Base-by-base conservation (phyloP, 805 yeast species). In the Spathaspora hagerdaliae region DNA sequence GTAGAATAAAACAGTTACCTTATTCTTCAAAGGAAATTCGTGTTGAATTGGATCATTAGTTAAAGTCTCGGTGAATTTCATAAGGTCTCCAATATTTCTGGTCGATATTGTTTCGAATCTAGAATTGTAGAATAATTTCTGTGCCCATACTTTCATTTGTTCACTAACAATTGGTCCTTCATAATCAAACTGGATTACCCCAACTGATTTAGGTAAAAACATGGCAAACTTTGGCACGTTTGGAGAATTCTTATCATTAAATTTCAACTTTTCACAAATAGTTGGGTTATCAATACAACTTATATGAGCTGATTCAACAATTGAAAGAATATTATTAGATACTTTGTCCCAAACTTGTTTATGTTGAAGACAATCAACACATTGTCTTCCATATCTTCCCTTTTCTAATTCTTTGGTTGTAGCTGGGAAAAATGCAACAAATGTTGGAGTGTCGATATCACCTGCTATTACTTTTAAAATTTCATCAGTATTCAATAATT, bases 401-500 rank as follows among this genome's bases (percentile, higher is more conserved):
- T 69, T 69, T 15, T 61, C 57, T 54, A 71, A 62, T 45, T 76
- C 66, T 27, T 74, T 60, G 39, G 73, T 69, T 5, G 73, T 61
- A 2, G 81, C 63, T 2, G 91, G 90, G 79, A 85, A 85, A 48
- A 86, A 81, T 12, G 86, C 75, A 3, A 86, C 71, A 50, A 86
- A 64, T 44, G 69, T 62, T 2, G 92, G 87, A 27, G 65, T 63
- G 1, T 63, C 58, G 6, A 57, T 57, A 13, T 74, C 69, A 1
- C 88, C 87, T 0, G 77, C 76, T 8, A 84, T 64, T 5, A 82
- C 53, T 11, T 70, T 61, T 38, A 81, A 46, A 53, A 84, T 56
- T 11, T 72, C 67, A 42, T 68, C 71, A 1, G 74, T 65, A 29
- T 66, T 59, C 19, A 79, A 52, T 11, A 56, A 48, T 29, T 56